Evolutionary conservation across 116 monocot genomes (phyloP).

Genomic region (Phalaenopsis hybrid): DNA sequence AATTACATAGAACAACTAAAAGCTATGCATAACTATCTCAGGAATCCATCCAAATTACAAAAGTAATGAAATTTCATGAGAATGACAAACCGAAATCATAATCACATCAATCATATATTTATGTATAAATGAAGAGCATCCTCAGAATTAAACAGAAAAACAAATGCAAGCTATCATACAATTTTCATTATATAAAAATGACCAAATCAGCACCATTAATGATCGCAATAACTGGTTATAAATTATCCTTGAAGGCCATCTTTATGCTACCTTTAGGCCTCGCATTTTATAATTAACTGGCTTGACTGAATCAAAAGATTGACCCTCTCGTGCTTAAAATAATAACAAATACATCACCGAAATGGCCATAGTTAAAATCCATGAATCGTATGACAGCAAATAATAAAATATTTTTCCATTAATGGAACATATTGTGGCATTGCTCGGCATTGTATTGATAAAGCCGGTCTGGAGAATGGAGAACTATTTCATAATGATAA

Average conservation of each 20-base stretch:
- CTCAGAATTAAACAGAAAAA: neutral
- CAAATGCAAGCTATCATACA: neutral
- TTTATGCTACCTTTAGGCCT: neutral
- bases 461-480: neutral
- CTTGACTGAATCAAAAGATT: neutral
- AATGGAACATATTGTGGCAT: neutral
- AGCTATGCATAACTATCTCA: neutral
- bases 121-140: neutral
- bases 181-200: neutral
- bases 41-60: neutral
- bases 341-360: neutral
- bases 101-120: neutral
- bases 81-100: neutral
- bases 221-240: neutral
- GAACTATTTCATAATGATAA: neutral
- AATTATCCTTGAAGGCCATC: neutral
- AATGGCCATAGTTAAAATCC: neutral
- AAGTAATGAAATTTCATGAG: neutral
- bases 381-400: neutral
- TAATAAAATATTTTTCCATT: neutral
- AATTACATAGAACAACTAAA: neutral
- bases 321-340: neutral
- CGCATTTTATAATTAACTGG: neutral
- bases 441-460: neutral
- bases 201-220: neutral